A percentile compares a stretch with the other conserved stretches of the same genome.
Evolutionary conservation across 1,284 basidiomycete species (phyloP).

Genomic region (Rhodofomes roseus): DNA sequence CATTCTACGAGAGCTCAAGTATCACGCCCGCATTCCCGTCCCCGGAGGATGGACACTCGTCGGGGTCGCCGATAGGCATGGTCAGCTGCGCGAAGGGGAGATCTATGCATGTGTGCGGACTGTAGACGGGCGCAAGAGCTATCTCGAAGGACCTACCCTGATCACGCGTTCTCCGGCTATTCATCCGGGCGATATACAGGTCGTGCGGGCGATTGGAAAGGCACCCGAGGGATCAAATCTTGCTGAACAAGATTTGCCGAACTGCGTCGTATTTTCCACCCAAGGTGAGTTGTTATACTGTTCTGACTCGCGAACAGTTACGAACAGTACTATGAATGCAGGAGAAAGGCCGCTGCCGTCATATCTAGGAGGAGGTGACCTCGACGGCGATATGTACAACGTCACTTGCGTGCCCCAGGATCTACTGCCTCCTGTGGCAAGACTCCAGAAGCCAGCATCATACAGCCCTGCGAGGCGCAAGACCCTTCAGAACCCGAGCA

Average conservation of each 20-base stretch:
- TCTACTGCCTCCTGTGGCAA: constrained; percentile 17
- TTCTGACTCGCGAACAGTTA: no score
- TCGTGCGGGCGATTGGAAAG: constrained; percentile 54
- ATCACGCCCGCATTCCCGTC: constrained; percentile 64
- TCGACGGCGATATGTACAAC: constrained; percentile 60
- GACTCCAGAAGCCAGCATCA: constrained; percentile 37
- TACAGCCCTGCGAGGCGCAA: constrained; percentile 49
- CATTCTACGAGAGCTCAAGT: constrained; percentile 61
- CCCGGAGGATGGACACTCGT: constrained; percentile 65
- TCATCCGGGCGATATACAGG: constrained; percentile 65
- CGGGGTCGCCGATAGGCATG: constrained; percentile 62
- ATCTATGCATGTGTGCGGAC: constrained; percentile 56
- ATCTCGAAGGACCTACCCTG: constrained; percentile 51
- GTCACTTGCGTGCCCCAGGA: constrained; percentile 32
- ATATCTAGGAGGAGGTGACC: constrained; percentile 60
- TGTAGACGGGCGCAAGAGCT: constrained; percentile 34
- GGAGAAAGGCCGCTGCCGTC: constrained; percentile 59
- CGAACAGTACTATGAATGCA: constrained; percentile 17
- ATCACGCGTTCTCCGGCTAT: constrained; percentile 65
- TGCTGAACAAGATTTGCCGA: constrained; percentile 42
- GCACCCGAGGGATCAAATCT: constrained; percentile 51
- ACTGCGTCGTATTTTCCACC: constrained; percentile 58
- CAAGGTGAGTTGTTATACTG: constrained; percentile 42
- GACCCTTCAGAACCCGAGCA: constrained; percentile 48
- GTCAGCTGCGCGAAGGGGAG: constrained; percentile 45